Percentiles rank a stretch among this genome's conserved stretches.
These are phyloP conservation scores for Lactarius akahatsu DNA, from an alignment of 768 basidiomycete species.

Conservation along the genomic window DNA sequence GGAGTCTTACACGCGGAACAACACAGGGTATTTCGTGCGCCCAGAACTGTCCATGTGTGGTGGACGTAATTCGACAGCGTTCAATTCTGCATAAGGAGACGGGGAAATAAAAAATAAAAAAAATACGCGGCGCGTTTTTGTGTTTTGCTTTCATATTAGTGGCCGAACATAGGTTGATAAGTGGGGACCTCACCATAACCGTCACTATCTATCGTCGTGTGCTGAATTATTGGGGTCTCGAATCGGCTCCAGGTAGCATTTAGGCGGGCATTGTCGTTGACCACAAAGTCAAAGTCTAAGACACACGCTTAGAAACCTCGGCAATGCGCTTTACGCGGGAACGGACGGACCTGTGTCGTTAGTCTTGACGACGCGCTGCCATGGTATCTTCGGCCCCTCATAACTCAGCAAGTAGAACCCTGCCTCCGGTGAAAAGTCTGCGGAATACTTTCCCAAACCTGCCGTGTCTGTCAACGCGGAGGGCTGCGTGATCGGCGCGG, in stretches of 20 bases:
- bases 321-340: constrained; percentile 14
- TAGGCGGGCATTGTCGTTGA: constrained; percentile 71
- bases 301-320: neutral
- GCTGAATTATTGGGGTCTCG: constrained; percentile 65
- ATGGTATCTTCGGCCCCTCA: constrained; percentile 78
- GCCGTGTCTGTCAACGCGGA: constrained; percentile 53
- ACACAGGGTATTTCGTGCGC: constrained; percentile 92
- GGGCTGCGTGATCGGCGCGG: constrained; percentile 38
- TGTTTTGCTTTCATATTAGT: neutral
- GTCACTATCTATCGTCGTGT: constrained; percentile 74
- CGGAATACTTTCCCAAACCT: constrained; percentile 56
- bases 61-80: constrained; percentile 88
- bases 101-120: neutral
- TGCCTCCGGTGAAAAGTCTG: constrained; percentile 79
- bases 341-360: constrained; percentile 42
- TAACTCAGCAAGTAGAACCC: constrained; percentile 84
- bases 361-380: constrained; percentile 74
- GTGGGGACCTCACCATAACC: constrained; percentile 56
- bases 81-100: constrained; percentile 58
- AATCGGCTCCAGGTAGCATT: constrained; percentile 64
- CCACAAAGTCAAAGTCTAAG: constrained; percentile 60
- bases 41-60: constrained; percentile 93
- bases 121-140: neutral
- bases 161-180: neutral
- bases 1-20: constrained; percentile 71